phyloP scores from a whole-genome alignment of 2,329 filamentous ascomycete genomes.

The Coniochaeta prunicola region DNA sequence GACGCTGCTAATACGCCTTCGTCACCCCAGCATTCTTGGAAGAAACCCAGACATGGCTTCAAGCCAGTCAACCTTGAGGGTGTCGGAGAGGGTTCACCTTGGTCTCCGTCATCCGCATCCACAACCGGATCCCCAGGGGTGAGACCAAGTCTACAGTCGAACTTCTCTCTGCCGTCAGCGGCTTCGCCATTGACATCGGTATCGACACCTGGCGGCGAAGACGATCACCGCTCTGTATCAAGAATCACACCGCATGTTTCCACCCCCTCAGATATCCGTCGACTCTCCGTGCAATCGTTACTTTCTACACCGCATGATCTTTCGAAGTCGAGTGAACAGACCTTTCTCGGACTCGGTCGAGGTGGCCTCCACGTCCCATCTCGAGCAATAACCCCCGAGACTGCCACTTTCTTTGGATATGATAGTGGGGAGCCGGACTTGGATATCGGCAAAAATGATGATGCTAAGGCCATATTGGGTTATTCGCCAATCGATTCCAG shows the following conservation, averaged over 20 bases:
- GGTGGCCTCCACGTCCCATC: neutral
- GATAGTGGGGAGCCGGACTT: slow-evolving; percentile 64
- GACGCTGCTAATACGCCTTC: neutral
- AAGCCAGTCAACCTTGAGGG: neutral
- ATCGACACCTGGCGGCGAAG: neutral
- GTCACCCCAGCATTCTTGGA: neutral
- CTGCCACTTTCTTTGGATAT: slow-evolving; percentile 55
- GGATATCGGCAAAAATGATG: slow-evolving; percentile 66
- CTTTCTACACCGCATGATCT: neutral
- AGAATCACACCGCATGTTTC: neutral
- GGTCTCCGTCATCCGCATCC: neutral
- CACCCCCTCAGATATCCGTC: neutral
- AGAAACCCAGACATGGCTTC: neutral
- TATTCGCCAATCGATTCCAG: slow-evolving; percentile 21
- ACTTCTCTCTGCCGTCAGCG: neutral
- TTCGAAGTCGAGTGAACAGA: neutral
- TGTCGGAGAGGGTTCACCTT: neutral
- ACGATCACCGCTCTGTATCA: neutral
- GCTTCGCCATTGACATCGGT: neutral
- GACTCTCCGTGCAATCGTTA: neutral
- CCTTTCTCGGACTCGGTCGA: neutral
- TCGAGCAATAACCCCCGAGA: slow-evolving; percentile 11
- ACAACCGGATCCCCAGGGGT: neutral
- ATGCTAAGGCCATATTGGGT: slow-evolving; percentile 54
- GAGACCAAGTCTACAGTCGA: neutral